Base-by-base conservation (phyloP, 1,284 basidiomycete genomes). In the Erythrobasidium hasegawianum region DNA sequence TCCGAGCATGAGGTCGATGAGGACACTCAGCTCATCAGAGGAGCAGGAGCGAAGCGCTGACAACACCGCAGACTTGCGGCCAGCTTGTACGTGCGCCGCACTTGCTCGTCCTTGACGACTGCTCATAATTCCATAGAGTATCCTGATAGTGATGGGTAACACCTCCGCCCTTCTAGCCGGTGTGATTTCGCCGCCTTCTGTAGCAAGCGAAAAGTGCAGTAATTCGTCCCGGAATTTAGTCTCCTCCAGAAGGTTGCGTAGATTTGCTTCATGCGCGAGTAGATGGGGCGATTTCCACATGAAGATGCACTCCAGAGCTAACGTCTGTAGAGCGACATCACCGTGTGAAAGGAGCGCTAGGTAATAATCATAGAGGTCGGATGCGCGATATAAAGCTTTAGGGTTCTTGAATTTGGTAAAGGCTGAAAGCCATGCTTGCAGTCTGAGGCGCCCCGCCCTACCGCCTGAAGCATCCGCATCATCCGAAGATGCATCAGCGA, bases 391-490 rank as follows among this genome's bases (percentile, higher is more conserved):
- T 0, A 96, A 81, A 0, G 90, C 89, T 77, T 92, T 94, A 10
- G 93, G 93, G 74, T 97, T 97, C 72, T 80, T 80, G 76, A 99
- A 90, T 76, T 92, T 94, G 64, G 88, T 83, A 75, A 97, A 89
- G 1, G 98, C 82, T 38, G 85, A 84, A 26, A 98, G 85, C 86
- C 90, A 97, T 1, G 84, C 81, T 18, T 78, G 81, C 27, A 92
- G 83, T 80, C 77, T 60, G 82, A 80, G 3, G 83, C 66, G 45
- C 13, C 59, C 57, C 13, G 22, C 18, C 11, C 29, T 52, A 22
- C 43, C 68, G 26, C 57, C 65, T 53, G 53, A 68, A 38, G 41
- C 69, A 41, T 38, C 64, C 27, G 29, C 22, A 40, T 20, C 43
- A 22, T 27, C 40, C 50, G n/a, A 2, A 43, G 59, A 20, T 60